Conservation (phyloP, 345 rosid species). For the Kandelia obovata region DNA sequence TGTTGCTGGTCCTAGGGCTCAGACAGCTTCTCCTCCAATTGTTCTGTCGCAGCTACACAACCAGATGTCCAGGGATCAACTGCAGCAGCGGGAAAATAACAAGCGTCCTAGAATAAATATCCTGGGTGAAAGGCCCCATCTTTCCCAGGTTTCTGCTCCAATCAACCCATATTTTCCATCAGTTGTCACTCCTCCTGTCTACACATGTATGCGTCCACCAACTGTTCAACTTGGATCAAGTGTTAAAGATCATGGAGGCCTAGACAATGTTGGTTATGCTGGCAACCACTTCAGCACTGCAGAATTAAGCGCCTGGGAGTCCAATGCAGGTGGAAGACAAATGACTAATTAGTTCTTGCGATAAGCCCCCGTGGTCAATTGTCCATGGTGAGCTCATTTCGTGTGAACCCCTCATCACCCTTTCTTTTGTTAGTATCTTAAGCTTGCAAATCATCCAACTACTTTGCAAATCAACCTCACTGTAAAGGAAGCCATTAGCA, state of each 20-base stretch:
- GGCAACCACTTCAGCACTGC: background rate
- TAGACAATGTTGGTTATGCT: background rate
- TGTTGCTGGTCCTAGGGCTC: background rate
- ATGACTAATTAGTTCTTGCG: too few species aligned
- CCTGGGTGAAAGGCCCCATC: background rate
- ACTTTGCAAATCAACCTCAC: too few species aligned
- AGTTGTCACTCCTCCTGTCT: background rate
- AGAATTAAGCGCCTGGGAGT: too few species aligned
- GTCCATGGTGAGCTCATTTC: too few species aligned
- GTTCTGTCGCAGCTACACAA: background rate
- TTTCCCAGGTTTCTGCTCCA: background rate
- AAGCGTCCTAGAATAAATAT: conserved; percentile 23
- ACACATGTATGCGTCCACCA: too few species aligned
- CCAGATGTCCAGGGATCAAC: background rate
- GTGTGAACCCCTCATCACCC: too few species aligned
- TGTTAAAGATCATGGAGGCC: background rate
- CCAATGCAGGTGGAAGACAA: too few species aligned
- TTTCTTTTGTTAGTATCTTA: too few species aligned
- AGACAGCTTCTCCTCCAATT: background rate
- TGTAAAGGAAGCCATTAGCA: too few species aligned
- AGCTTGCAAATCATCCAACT: too few species aligned
- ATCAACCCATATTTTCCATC: background rate
- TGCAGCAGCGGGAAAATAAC: background rate
- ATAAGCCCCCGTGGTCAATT: too few species aligned
- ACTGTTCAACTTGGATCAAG: background rate